Evolutionary conservation across 495 filamentous ascomycete species (phyloP).

Genomic region (Trypethelium eluteriae): DNA sequence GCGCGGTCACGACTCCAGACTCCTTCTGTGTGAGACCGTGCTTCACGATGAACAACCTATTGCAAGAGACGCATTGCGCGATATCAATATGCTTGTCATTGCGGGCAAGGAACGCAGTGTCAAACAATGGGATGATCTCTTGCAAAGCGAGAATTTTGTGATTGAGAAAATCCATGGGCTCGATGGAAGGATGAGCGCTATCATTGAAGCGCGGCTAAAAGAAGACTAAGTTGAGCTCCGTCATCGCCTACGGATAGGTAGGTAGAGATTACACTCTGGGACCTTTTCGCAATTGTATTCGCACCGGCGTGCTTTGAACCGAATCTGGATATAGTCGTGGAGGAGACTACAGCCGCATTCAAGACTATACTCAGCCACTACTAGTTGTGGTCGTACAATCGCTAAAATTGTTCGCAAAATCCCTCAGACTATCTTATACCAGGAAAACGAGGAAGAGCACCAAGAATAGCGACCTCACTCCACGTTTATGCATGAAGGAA

Average conservation of each 20-base stretch:
- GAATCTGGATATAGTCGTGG: no score
- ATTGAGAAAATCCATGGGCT: conserved; percentile 12
- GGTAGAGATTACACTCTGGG: no score
- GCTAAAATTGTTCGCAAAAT: no score
- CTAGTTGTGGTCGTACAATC: no score
- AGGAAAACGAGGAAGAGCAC: no score
- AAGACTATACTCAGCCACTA: no score
- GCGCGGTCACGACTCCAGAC: conserved; percentile 14
- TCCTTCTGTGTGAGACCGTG: conserved; percentile 19
- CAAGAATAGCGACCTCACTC: no score
- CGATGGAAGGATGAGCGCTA: background rate
- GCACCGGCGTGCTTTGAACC: no score
- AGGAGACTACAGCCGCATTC: no score
- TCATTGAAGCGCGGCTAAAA: conserved; percentile 20
- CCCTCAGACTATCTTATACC: no score
- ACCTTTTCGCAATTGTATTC: no score
- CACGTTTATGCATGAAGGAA: no score
- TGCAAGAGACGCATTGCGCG: conserved; percentile 1
- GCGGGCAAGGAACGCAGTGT: conserved; percentile 18
- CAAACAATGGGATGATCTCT: conserved; percentile 16
- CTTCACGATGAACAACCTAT: conserved; percentile 9
- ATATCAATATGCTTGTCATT: conserved; percentile 20
- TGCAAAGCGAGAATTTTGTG: conserved; percentile 6
- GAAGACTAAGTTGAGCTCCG: background rate
- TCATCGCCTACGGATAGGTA: background rate